Evolutionary conservation across 2,329 filamentous ascomycete genomes (phyloP), one percentile per base, ranked within the genome.

Genomic region (Colletotrichum shisoi): DNA sequence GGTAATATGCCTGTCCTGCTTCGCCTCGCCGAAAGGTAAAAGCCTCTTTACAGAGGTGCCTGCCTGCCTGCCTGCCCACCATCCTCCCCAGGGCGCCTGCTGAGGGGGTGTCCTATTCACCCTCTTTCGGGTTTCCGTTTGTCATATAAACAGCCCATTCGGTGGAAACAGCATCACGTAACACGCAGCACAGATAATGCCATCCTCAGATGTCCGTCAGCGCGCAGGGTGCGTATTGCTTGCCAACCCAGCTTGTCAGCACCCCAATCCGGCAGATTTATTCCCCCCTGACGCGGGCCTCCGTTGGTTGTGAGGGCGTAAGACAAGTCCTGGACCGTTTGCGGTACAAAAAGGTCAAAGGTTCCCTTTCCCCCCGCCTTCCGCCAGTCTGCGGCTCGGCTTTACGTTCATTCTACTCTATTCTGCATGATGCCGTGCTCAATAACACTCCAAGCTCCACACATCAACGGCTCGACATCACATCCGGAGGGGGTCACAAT

Each of bases 111-210:
- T 2, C 24, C 24, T 27, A 27, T 27, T 27, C 24, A n/a, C 19
- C 66, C 52, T 48, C 40, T 57, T 62, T 62, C 15, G 57, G 34
- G 56, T 62, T 68, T 68, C 52, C 40, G 57, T 68, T 68, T 67
- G 66, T 68, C 62, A 68, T 67, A n/a, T 62, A 68, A 68, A 68
- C 62, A 46, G 57, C 62, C 63, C 57, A 68, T 68, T 68, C 66
- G 66, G 45, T 27, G 48, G 56, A 42, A 64, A 48, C 37, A 52
- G 27, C 66, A 68, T 68, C 66, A 53, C 66, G 66, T 61, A 68
- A 62, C 66, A 46, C 24, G 39, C 49, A 21, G 39, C n/a, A 61
- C 62, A 52, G 62, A 67, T 68, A 65, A 68, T 68, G 62, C 66
- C 66, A 68, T 57, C 31, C 27, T 19, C 3, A 21, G n/a, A 11